Evolutionary conservation across 768 basidiomycete species (phyloP).

Genomic region (Mycena pura): DNA sequence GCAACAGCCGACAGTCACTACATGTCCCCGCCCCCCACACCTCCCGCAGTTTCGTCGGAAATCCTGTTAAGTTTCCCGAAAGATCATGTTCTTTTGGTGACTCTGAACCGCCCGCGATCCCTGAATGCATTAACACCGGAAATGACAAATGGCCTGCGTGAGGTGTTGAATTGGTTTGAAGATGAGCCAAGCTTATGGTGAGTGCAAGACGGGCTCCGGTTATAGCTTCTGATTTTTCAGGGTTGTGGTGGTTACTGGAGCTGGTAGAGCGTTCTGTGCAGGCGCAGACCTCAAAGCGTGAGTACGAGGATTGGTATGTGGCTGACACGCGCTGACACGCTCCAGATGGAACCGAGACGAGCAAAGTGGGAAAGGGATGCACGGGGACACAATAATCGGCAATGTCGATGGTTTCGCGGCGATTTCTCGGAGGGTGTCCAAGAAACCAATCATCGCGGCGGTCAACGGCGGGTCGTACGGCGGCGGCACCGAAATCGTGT

Average conservation of each 20-base stretch:
- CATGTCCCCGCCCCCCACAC: neutral
- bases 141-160: conserved; percentile 60
- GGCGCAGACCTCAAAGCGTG: conserved; percentile 82
- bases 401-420: conserved; percentile 72
- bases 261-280: conserved; percentile 77
- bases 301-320: conserved; percentile 30
- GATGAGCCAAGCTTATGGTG: conserved; percentile 76
- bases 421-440: conserved; percentile 69
- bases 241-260: conserved; percentile 78
- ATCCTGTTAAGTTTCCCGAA: conserved; percentile 42
- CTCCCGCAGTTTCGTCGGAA: conserved; percentile 20
- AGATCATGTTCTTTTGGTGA: conserved; percentile 60
- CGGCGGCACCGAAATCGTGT: conserved; percentile 68
- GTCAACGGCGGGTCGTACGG: conserved; percentile 78
- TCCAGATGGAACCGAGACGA: conserved; percentile 68
- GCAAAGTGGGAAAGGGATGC: conserved; percentile 47
- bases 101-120: conserved; percentile 70
- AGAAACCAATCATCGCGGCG: conserved; percentile 82
- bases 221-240: conserved; percentile 42
- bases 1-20: neutral
- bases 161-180: conserved; percentile 75
- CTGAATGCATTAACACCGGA: conserved; percentile 78
- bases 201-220: conserved; percentile 29
- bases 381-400: conserved; percentile 48
- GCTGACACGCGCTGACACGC: neutral